A percentile compares a stretch with the other conserved stretches of the same genome.
These are phyloP conservation scores for Rhodotorula sp. DNA, from an alignment of 1,284 basidiomycete species.

Conservation along the genomic window DNA sequence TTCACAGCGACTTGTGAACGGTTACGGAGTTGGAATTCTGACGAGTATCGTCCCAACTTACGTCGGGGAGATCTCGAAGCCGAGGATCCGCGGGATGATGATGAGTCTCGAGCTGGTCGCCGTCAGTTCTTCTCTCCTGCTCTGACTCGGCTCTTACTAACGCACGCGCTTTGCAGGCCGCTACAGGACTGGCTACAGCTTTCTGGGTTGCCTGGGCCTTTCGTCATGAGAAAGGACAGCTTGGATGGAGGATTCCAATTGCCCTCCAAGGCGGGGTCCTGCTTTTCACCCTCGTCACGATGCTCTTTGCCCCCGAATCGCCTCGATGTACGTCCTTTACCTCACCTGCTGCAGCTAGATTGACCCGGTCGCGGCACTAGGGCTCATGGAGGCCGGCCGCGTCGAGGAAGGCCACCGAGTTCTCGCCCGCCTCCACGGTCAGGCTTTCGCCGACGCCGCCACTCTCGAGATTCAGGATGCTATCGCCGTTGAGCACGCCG, in stretches of 20 bases:
- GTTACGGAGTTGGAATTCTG: constrained; percentile 39
- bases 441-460: constrained; percentile 33
- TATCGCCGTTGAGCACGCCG: constrained; percentile 38
- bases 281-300: constrained; percentile 35
- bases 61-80: constrained; percentile 41
- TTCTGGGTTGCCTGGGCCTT: constrained; percentile 35
- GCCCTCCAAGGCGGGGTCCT: constrained; percentile 33
- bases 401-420: constrained; percentile 33
- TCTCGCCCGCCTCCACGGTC: constrained; percentile 35
- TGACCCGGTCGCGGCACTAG: background rate
- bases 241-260: constrained; percentile 28
- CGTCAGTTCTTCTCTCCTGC: background rate
- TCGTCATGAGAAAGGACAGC: background rate
- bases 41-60: constrained; percentile 37
- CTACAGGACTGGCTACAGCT: constrained; percentile 36
- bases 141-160: background rate
- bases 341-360: too few species aligned
- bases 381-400: constrained; percentile 36
- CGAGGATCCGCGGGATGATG: constrained; percentile 35
- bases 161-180: too few species aligned
- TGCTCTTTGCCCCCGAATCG: constrained; percentile 40
- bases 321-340: constrained; percentile 17
- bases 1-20: constrained; percentile 22
- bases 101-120: constrained; percentile 36
- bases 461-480: constrained; percentile 40